Evolutionary conservation across 805 yeast genomes (phyloP), one percentile per base, ranked within the genome.

Genomic region (Metschnikowia hibisci): DNA sequence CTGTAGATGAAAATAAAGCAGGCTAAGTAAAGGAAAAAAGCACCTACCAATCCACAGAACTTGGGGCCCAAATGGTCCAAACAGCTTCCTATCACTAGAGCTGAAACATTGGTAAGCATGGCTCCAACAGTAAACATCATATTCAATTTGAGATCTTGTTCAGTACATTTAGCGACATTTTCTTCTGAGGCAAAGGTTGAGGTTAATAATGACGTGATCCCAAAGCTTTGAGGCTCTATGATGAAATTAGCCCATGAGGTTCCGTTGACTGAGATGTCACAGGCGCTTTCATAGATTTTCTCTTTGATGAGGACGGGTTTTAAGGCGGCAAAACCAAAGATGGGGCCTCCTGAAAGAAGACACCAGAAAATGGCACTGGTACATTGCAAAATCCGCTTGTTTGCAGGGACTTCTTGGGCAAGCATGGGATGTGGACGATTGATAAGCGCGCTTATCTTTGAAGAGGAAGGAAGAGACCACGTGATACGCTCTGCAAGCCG

Each of bases 91-190:
- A 77, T 76, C 11, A 66, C 51, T 40, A 77, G 63, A 2, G 81
- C 81, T 14, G 79, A 69, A 15, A 75, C 74, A 54, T 77, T 77
- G 36, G 82, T 77, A 32, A 77, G 56, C 29, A 74, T 78, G 9
- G 82, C 82, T 42, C 74, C 82, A 3, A 72, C 76, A 2, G 81
- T 76, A 59, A 77, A 77, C 76, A 77, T 77, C 76, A 77, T 61
- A 54, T 77, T 77, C 52, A 77, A 63, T 52, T 73, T 75, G 57
- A 77, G 63, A 55, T 77, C 82, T 57, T 77, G 82, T 16, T 62
- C 61, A 8, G 76, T 64, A 56, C 82, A 77, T 53, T 67, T 64
- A 14, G 78, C 74, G 11, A 57, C 58, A 4, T 55, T 50, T 8
- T 56, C 60, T n/a, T 56, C 55, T 4, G 57, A 50, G 7, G 49